Percentiles rank a stretch among this genome's conserved stretches.
Evolutionary conservation across 1,284 basidiomycete genomes (phyloP).

Genomic region (Heterobasidion occidentale): DNA sequence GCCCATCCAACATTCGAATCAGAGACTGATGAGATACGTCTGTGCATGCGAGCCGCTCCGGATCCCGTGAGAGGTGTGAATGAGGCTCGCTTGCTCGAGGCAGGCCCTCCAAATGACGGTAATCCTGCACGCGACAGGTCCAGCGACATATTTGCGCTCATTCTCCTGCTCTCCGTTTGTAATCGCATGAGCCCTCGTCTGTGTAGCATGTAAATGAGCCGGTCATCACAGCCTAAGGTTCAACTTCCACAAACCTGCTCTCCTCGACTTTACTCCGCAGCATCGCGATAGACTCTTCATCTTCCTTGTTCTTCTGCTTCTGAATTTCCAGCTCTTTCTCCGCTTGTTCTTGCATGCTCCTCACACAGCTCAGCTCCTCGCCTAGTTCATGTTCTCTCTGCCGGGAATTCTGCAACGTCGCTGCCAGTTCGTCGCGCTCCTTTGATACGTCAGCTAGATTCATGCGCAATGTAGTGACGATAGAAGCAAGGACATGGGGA

Average conservation of each 20-base stretch:
- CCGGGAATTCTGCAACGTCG: constrained; percentile 40
- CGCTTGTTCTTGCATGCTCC: constrained; percentile 52
- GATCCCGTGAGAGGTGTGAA: constrained; percentile 63
- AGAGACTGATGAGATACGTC: constrained; percentile 62
- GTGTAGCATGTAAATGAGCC: constrained; percentile 7
- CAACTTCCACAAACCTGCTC: constrained; percentile 51
- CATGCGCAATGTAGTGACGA: constrained; percentile 58
- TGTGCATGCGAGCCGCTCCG: constrained; percentile 37
- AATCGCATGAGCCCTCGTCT: constrained; percentile 87
- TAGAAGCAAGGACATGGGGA: constrained; percentile 65
- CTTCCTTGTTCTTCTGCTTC: constrained; percentile 56
- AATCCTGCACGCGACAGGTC: constrained; percentile 47
- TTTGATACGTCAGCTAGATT: constrained; percentile 53
- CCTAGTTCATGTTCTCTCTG: constrained; percentile 49
- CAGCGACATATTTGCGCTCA: constrained; percentile 43
- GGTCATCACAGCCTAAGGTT: not conserved
- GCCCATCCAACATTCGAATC: constrained; percentile 31
- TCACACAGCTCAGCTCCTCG: constrained; percentile 52
- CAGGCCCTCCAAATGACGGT: constrained; percentile 28
- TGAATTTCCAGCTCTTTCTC: constrained; percentile 58
- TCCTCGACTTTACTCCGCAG: constrained; percentile 87
- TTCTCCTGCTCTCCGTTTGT: constrained; percentile 72
- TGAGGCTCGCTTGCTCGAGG: constrained; percentile 59
- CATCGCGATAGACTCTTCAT: constrained; percentile 75
- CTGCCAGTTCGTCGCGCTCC: constrained; percentile 58